Evolutionary conservation across 225 moss, liverwort and hornwort species (phyloP).

Genomic region (Bryum argenteum): DNA sequence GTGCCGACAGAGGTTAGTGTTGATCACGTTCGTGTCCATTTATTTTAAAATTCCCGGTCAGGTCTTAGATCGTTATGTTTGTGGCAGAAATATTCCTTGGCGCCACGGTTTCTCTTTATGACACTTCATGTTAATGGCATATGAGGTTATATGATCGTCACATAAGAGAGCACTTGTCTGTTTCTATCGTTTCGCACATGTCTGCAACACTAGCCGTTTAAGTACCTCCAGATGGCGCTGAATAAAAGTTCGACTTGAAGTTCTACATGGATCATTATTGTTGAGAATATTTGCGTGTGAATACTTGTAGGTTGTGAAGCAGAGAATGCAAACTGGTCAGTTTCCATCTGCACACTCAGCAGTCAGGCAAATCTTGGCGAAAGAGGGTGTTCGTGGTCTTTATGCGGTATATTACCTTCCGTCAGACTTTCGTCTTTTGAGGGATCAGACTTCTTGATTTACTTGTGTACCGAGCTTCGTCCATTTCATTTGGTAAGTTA

Average conservation of each 20-base stretch:
- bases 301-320: conserved; percentile 86
- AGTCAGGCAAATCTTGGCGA: conserved; percentile 76
- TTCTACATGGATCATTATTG: conserved; percentile 16
- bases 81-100: conserved; percentile 11
- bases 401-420: conserved; percentile 59
- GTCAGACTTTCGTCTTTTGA: neutral
- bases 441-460: neutral
- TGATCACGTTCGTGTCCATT: conserved; percentile 17
- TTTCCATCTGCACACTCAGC: conserved; percentile 86
- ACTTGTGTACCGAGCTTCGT: conserved; percentile 8
- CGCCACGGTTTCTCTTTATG: conserved; percentile 6
- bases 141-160: conserved; percentile 18
- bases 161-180: conserved; percentile 1
- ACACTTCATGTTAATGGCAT: conserved; percentile 1
- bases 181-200: neutral
- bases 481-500: neutral
- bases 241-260: neutral
- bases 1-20: conserved; percentile 86
- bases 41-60: conserved; percentile 6
- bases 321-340: conserved; percentile 98
- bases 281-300: conserved; percentile 20
- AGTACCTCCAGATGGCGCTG: neutral
- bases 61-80: neutral
- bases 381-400: conserved; percentile 73
- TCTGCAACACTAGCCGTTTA: conserved; percentile 1